Evolutionary conservation across 2,329 filamentous ascomycete species (phyloP), one percentile per base, ranked within the genome.

Genomic region (Torrubiella hemipterigena): DNA sequence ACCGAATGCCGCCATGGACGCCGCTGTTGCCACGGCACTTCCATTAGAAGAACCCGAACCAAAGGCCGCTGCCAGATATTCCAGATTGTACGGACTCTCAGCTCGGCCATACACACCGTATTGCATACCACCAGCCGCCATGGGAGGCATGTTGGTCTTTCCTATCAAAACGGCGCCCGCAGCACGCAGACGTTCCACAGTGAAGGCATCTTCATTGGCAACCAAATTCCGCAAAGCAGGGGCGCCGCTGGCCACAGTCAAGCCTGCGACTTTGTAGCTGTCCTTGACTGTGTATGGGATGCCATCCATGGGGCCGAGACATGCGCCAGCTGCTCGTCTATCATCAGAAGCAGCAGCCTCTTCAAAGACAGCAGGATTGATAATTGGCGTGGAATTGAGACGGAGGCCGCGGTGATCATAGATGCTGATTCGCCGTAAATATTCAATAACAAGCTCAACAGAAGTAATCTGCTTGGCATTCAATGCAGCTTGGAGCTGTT

Each of bases 211-310:
- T 27, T 67, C 58, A 7, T 55, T 63, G 0, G 71, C 59, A 3
- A 65, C 40, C 0, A 76, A 43, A 7, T 62, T 43, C 19, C 58
- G 42, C 32, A 76, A 69, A 0, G 70, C 71, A 3, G 66, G 65
- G 0, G 69, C 73, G 1, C 69, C 71, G 30, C 58, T 51, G 0
- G 68, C 67, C 3, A 66, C 62, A 0, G 60, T 69, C 55, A 73
- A 60, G 2, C 64, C 65, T 16, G 56, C 54, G 17, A 67, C 61
- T 38, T 65, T 69, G 52, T 66, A 73, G 41, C 58, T 66, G 42
- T 76, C 70, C 44, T 76, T 75, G 40, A 72, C 53, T 0, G 67
- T 69, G 36, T 59, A 73, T 0, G 69, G 68, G 6, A 76, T 70
- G 2, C 71, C 67, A 39, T 76, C 68, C 0, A 74, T 50, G 1